Evolutionary conservation across 1,284 basidiomycete genomes (phyloP), one percentile per base, ranked within the genome.

Genomic region (Malassezia brasiliensis): DNA sequence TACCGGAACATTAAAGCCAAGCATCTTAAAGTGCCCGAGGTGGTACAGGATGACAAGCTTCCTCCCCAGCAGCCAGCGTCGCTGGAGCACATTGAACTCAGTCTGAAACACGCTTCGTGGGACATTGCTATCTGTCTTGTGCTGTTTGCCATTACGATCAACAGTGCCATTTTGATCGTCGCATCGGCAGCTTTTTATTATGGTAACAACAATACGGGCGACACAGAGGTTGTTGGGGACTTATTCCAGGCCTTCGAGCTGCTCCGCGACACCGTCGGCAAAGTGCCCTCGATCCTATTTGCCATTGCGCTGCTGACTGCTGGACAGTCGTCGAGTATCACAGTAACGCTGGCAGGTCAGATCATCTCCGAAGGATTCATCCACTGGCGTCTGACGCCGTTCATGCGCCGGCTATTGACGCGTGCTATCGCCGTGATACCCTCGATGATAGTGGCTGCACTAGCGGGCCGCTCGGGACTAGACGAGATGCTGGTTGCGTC

Each of bases 281-380:
- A 50, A 5, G 57, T 51, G 8, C 62, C 66, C 1, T 68, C 68
- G 0, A 61, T 72, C 22, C 56, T 73, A 4, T 73, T 73, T 47
- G 69, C 68, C n/a, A 56, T 73, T 20, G 71, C 67, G 10, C 55
- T 73, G 44, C 61, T 73, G 0, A 84, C 85, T 36, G 81, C 90
- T 0, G 91, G 91, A 3, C 90, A 96, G 79, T 89, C 87, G 62
- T 88, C 93, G 0, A 88, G 86, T 9, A 83, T 96, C 59, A 88
- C 94, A 1, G 90, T 88, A 7, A 96, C 90, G 0, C 80, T 96
- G 11, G 87, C 90, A 0, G 93, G 91, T 0, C 80, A 96, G 76
- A 85, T 90, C 41, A 86, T 96, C 32, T 86, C 85, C 0, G 93
- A 96, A 76, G 93, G 93, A 0, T 94, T 96, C 76, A 81, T 98